These are phyloP conservation scores for Silene noctiflora DNA, from an alignment of 179 eudicot species.

Conservation along the genomic window DNA sequence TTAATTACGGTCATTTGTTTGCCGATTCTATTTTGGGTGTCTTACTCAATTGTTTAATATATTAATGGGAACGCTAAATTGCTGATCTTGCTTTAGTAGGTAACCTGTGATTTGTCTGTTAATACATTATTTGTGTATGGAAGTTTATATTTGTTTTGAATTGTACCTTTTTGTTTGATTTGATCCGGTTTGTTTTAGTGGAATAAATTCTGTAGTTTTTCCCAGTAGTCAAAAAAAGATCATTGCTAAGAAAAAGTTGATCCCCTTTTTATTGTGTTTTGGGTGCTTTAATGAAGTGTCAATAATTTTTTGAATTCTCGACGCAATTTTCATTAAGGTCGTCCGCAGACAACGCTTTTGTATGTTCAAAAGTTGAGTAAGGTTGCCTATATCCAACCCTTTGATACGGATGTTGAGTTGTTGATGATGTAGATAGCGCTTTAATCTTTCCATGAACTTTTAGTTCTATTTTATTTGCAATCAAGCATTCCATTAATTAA, in stretches of 20 bases:
- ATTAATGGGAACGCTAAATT: not conserved
- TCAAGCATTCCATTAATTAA: not conserved
- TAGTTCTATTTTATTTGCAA: not conserved
- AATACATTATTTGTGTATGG: not conserved
- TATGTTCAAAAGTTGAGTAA: not conserved
- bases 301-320: not conserved
- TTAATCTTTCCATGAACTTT: constrained; percentile 1
- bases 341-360: not conserved
- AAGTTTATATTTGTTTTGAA: not conserved
- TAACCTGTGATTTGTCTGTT: not conserved
- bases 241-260: not conserved
- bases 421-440: too few species aligned
- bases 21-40: too few species aligned
- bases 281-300: not conserved
- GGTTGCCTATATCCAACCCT: not conserved
- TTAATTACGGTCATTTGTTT: not conserved
- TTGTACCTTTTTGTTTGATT: not conserved
- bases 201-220: too few species aligned
- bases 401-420: too few species aligned
- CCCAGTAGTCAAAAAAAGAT: not conserved
- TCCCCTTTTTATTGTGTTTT: not conserved
- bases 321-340: not conserved
- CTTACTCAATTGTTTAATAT: too few species aligned
- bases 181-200: not conserved
- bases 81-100: not conserved